These are phyloP conservation scores for Massariosphaeria phaeospora DNA, from an alignment of 495 filamentous ascomycete genomes.

Conservation along the genomic window DNA sequence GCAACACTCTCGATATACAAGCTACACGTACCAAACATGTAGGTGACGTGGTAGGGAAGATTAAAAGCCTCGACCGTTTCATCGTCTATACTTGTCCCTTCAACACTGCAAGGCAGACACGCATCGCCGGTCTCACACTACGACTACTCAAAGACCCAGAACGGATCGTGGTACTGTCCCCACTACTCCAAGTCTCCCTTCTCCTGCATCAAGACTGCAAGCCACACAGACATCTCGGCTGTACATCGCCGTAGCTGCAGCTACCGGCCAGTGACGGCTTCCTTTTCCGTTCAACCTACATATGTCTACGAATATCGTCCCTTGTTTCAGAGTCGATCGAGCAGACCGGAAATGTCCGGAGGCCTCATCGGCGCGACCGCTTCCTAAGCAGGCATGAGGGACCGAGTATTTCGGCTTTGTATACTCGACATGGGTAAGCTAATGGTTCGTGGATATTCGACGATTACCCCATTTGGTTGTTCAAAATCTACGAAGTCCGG, in stretches of 20 bases:
- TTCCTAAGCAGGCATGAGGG: no score
- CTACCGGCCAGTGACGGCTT: neutral
- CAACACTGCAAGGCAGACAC: slow-evolving; percentile 1
- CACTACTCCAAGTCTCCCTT: neutral
- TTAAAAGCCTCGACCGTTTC: neutral
- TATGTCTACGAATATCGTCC: neutral
- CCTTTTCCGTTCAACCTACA: no score
- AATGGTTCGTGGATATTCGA: no score
- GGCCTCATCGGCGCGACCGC: neutral
- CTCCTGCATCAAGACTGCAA: neutral
- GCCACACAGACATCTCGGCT: no score
- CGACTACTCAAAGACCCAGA: neutral
- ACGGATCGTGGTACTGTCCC: no score
- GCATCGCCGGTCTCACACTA: neutral
- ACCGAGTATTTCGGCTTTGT: no score
- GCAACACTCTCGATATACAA: neutral
- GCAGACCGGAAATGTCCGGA: neutral
- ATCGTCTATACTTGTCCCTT: neutral
- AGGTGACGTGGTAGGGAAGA: neutral
- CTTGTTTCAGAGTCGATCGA: neutral
- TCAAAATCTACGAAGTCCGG: no score
- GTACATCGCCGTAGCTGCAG: neutral
- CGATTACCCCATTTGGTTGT: no score
- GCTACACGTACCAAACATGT: neutral
- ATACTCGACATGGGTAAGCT: no score